Evolutionary conservation across 352 stramenopile genomes (phyloP).

Genomic region (Phytophthora sansomeana): DNA sequence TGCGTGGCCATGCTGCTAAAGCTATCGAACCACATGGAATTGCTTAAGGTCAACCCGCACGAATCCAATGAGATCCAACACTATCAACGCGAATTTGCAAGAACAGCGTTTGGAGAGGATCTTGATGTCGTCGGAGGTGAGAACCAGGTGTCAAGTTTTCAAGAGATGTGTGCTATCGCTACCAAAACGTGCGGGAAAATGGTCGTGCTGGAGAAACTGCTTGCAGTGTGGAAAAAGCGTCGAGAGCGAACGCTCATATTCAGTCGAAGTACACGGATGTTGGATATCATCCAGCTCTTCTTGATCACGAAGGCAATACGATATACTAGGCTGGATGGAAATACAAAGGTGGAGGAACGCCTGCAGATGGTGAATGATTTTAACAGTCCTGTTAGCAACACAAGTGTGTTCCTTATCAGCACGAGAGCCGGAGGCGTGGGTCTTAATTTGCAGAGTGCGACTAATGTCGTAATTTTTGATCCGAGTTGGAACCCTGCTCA

Average conservation of each 20-base stretch:
- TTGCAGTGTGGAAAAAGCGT: conserved; percentile 69
- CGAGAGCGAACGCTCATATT: conserved; percentile 78
- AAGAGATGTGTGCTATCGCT: conserved; percentile 63
- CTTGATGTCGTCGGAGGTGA: conserved; percentile 63
- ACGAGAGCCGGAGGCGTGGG: conserved; percentile 80
- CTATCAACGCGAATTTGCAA: conserved; percentile 64
- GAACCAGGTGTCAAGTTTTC: conserved; percentile 63
- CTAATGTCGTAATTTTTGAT: conserved; percentile 90
- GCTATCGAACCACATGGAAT: conserved; percentile 82
- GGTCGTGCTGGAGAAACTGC: conserved; percentile 77
- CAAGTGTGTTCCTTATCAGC: conserved; percentile 82
- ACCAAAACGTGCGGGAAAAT: conserved; percentile 86
- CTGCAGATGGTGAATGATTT: conserved; percentile 80
- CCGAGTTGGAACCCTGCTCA: conserved; percentile 90
- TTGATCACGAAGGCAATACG: conserved; percentile 68
- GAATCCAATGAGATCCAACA: conserved; percentile 61
- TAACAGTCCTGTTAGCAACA: conserved; percentile 61
- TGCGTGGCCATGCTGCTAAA: conserved; percentile 83
- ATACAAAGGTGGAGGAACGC: conserved; percentile 79
- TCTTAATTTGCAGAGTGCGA: conserved; percentile 80
- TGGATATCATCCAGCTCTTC: conserved; percentile 84
- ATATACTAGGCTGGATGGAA: conserved; percentile 74
- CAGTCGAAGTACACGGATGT: conserved; percentile 82
- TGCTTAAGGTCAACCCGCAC: conserved; percentile 77
- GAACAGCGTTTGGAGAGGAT: conserved; percentile 63